Evolutionary conservation across 2,329 filamentous ascomycete genomes (phyloP), one percentile per base, ranked within the genome.

Genomic region (Didymella arachidicola): DNA sequence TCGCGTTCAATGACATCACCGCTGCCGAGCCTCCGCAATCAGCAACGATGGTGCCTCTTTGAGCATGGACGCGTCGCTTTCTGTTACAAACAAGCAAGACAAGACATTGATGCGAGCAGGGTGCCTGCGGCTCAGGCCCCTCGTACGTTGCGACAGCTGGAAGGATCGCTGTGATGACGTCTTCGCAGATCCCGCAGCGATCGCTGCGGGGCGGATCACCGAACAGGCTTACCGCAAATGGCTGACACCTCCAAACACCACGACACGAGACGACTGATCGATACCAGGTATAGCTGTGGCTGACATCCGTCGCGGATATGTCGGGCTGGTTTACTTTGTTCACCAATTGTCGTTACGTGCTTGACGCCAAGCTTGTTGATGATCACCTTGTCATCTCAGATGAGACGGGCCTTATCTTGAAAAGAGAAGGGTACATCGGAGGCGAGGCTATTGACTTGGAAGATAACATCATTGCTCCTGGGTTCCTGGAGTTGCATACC

Each of bases 401-500:
- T 51, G 78, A 79, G 51, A 79, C 77, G 2, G 80, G 80, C 18
- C 66, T 72, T 22, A 80, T 81, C 57, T 61, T 81, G 39, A 73
- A 77, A 63, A 67, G 73, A 54, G 77, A 78, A 34, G 78, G 78
- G 30, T 79, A 79, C 60, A 79, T 79, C 57, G 79, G 77, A 42
- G 79, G 78, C 27, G 77, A 81, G 41, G 75, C 75, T 12, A 69
- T 83, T 45, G 82, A 86, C 64, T 68, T 85, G 11, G 75, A 81
- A 38, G 80, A 80, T 39, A 77, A 72, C 45, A 82, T 86, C 46
- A 74, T 86, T 52, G 81, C 83, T 5, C 83, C 84, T 10, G 84
- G 83, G 3, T 84, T 83, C 63, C 72, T 86, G 22, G 84, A 86
- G 59, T 69, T 86, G 6, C 84, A 86, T 59, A 84, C 81, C 1